Percentiles rank a stretch among this genome's conserved stretches.
Evolutionary conservation across 1,284 basidiomycete species (phyloP).

Genomic region (Rhodotorula sp.): DNA sequence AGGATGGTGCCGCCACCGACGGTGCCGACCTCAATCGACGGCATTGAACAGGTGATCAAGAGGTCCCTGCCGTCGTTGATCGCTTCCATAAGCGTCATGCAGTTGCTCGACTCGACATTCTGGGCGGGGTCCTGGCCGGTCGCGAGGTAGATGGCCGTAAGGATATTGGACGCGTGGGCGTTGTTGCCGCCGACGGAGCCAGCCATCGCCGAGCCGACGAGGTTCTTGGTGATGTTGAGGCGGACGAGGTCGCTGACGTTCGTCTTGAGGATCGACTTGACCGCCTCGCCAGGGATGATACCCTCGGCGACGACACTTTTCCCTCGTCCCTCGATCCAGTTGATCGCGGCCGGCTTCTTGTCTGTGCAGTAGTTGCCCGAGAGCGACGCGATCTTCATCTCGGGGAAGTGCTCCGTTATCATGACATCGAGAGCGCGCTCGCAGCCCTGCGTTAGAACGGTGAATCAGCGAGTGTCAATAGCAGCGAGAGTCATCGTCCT

Average conservation of each 20-base stretch:
- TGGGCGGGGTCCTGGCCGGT: slow-evolving; percentile 99
- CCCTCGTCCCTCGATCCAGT: slow-evolving; percentile 99
- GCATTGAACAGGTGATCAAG: slow-evolving; percentile 89
- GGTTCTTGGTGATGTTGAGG: slow-evolving; percentile 95
- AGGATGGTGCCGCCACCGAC: slow-evolving; percentile 93
- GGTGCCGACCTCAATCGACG: slow-evolving; percentile 93
- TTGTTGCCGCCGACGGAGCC: slow-evolving; percentile 97
- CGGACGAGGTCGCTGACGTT: slow-evolving; percentile 87
- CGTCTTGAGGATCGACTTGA: slow-evolving; percentile 91
- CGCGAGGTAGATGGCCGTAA: slow-evolving; percentile 93
- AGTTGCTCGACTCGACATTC: slow-evolving; percentile 97
- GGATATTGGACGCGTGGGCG: slow-evolving; percentile 95
- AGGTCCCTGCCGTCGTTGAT: slow-evolving; percentile 88
- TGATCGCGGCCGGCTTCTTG: slow-evolving; percentile 99
- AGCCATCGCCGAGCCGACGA: slow-evolving; percentile 97
- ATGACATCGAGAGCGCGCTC: slow-evolving; percentile 88
- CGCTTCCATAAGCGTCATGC: slow-evolving; percentile 98
- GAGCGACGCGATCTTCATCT: slow-evolving; percentile 89
- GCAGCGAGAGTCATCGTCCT: not conserved
- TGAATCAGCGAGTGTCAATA: not conserved
- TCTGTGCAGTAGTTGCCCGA: slow-evolving; percentile 99
- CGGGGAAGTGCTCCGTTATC: slow-evolving; percentile 71
- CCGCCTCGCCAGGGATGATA: slow-evolving; percentile 80
- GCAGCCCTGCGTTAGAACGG: slow-evolving; percentile 60
- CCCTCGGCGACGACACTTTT: slow-evolving; percentile 98